phyloP scores from a whole-genome alignment of 202 grass and related monocot genomes.

The Setaria viridis region DNA sequence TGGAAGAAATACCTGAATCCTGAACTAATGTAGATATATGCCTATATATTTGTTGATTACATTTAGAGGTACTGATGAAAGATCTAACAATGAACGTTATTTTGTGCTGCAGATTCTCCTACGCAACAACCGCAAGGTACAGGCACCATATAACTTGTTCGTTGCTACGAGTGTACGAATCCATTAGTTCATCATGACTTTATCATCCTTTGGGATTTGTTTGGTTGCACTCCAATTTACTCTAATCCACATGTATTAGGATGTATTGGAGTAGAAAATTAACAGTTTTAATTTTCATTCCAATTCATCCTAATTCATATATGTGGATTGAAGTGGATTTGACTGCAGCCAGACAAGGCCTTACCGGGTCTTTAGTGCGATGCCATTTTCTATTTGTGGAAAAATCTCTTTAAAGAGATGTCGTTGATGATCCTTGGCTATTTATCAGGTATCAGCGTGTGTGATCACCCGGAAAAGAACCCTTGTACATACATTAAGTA shows the following conservation, averaged over 20 bases:
- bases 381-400: not conserved
- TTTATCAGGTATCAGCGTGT: slow-evolving; percentile 41
- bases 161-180: not conserved
- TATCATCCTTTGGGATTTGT: not conserved
- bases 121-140: slow-evolving; percentile 38
- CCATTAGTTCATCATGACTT: not conserved
- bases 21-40: not conserved
- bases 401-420: not conserved
- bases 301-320: too few species aligned
- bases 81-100: not conserved
- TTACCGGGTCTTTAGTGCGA: not conserved
- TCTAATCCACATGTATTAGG: too few species aligned
- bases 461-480: slow-evolving; percentile 26
- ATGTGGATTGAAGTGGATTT: too few species aligned
- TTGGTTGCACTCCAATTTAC: too few species aligned
- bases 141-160: slow-evolving; percentile 19
- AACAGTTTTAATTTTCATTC: too few species aligned
- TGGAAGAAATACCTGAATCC: not conserved
- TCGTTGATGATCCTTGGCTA: not conserved
- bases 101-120: slow-evolving; percentile 18
- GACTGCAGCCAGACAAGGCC: too few species aligned
- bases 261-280: too few species aligned
- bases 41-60: not conserved
- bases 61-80: not conserved
- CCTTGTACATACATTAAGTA: not conserved